These are phyloP conservation scores for Chenopodium berlandieri DNA, from an alignment of 148 eudicot species.

Conservation along the genomic window DNA sequence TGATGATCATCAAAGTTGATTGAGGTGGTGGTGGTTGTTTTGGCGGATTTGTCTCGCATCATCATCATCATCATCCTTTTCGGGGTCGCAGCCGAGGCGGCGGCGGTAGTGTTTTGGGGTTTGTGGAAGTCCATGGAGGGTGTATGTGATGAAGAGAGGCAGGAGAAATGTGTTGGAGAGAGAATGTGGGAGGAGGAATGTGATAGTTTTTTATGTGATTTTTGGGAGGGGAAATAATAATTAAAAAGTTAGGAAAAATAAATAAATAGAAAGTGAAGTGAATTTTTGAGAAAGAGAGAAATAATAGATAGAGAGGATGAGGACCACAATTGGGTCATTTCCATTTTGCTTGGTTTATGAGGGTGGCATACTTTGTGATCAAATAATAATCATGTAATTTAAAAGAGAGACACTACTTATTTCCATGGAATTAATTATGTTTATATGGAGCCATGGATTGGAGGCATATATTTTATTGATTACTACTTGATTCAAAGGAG, in stretches of 20 bases:
- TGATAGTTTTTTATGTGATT: neutral
- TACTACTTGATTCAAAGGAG: too few species aligned
- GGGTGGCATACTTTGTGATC: neutral
- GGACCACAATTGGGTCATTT: neutral
- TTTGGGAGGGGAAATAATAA: neutral
- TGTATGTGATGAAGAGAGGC: neutral
- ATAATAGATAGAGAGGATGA: neutral
- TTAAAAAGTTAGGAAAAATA: too few species aligned
- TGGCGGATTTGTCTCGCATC: neutral
- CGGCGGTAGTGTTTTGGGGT: neutral
- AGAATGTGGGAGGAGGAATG: neutral
- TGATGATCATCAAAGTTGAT: neutral
- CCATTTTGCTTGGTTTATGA: conserved; percentile 16
- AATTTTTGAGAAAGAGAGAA: neutral
- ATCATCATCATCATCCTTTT: conserved; percentile 3
- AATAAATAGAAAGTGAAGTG: neutral
- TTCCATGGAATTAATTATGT: too few species aligned
- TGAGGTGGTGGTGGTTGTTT: neutral
- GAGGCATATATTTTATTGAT: too few species aligned
- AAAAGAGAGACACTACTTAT: too few species aligned
- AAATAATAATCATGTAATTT: neutral
- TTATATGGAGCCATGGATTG: too few species aligned
- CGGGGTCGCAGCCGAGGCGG: neutral
- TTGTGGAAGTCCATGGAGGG: conserved; percentile 14
- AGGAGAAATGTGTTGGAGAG: conserved; percentile 1